Base-by-base conservation (phyloP, 1,284 basidiomycete genomes). In the Thecaphora thlaspeos region DNA sequence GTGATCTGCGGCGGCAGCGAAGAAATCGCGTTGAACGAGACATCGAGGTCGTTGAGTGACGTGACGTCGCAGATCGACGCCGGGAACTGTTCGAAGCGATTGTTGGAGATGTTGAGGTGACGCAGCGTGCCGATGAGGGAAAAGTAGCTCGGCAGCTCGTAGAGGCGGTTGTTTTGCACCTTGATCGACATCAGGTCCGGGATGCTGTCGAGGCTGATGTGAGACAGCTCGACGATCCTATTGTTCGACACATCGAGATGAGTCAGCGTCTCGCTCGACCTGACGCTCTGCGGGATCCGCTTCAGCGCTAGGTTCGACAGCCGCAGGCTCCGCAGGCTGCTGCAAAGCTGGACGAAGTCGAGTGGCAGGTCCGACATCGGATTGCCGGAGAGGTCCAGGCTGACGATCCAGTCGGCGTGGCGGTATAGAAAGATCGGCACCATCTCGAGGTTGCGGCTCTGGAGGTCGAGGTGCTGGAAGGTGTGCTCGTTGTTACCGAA, bases 281-380 rank as follows among this genome's bases (percentile, higher is more conserved):
- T 84, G 18, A 98, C 84, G 59, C 87, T 89, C 52, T 87, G 86
- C 0, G 94, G 94, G 0, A 98, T 88, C 56, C 88, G 87, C 80
- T 96, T 97, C 82, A 96, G 87, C 14, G 90, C 89, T 87, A 96
- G 92, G 68, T 91, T 86, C n/a, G 88, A 88, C 49, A 98, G 82
- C 10, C 88, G 86, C 45, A 99, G 84, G 71, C 94, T 91, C 46
- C 87, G 87, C 26, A 99, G 83, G 5, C 82, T 85, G 3, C 84
- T 86, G 75, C 92, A 96, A 11, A 88, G 86, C 79, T 97, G 90
- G 46, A 96, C 88, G 77, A 99, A 98, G 80, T 98, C 95, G 44
- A 91, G 85, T 0, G 95, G 95, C 34, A 98, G 87, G 77, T 98
- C 94, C 48, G 93, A 85, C 84, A 95, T 91, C 1, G 94, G 92